Evolutionary conservation across 257 asterid species (phyloP).

Genomic region (Penstemon newberryi): DNA sequence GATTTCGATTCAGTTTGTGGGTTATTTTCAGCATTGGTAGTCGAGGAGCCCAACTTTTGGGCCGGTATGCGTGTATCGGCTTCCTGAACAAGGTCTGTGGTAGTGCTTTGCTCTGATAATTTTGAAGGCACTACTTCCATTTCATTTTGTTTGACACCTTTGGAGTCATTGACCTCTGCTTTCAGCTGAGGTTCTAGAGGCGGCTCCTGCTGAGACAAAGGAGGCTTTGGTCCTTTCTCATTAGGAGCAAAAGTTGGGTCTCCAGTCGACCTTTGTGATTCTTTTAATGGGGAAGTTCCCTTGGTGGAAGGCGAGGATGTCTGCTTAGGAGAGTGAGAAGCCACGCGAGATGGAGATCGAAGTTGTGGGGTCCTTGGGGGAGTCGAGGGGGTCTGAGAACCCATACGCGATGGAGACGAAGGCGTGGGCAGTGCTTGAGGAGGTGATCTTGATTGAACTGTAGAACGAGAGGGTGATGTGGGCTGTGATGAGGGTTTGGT

Average conservation of each 20-base stretch:
- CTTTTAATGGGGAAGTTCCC: slow-evolving; percentile 35
- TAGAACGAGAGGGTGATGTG: slow-evolving; percentile 45
- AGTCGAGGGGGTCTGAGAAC: slow-evolving; percentile 31
- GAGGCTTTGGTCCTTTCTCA: slow-evolving; percentile 33
- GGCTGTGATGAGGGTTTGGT: slow-evolving; percentile 51
- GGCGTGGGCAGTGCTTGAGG: slow-evolving; percentile 35
- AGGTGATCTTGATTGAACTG: slow-evolving; percentile 40
- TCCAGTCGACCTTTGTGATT: slow-evolving; percentile 24
- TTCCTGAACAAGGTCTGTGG: slow-evolving; percentile 14
- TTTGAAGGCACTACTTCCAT: slow-evolving; percentile 25
- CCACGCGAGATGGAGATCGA: slow-evolving; percentile 34
- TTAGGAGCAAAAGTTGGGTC: slow-evolving; percentile 22
- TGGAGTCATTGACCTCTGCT: slow-evolving; percentile 25
- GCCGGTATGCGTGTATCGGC: slow-evolving; percentile 24
- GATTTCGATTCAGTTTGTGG: slow-evolving; percentile 23
- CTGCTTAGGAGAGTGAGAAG: slow-evolving; percentile 37
- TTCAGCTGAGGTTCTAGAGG: slow-evolving; percentile 31
- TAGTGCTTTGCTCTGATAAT: slow-evolving; percentile 23
- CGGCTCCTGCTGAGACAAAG: slow-evolving; percentile 27
- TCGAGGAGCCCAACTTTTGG: slow-evolving; percentile 26
- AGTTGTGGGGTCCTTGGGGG: slow-evolving; percentile 38
- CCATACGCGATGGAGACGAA: slow-evolving; percentile 34
- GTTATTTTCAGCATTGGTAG: slow-evolving; percentile 21
- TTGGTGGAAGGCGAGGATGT: slow-evolving; percentile 40
- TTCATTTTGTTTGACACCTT: slow-evolving; percentile 23